Conservation (phyloP, 345 rosid genomes). For the Iberis pinnata region DNA sequence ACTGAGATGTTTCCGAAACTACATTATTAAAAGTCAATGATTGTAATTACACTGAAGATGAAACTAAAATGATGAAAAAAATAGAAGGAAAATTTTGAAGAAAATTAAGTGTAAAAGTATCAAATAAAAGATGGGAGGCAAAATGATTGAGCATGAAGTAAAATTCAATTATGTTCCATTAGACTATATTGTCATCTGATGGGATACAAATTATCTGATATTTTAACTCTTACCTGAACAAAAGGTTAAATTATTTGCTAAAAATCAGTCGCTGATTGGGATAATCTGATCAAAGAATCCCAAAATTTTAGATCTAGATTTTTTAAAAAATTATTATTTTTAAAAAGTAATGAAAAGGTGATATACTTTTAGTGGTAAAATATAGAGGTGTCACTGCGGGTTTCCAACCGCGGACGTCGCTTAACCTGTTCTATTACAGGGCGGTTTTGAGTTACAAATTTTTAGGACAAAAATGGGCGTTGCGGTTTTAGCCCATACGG, state of each 20-base stretch:
- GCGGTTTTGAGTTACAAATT: too few relatives aligned
- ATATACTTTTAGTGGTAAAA: conserved; percentile 15
- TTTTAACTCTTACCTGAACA: conserved; percentile 8
- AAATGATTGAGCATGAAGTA: conserved; percentile 36
- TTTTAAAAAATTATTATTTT: too few relatives aligned
- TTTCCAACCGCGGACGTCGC: too few relatives aligned
- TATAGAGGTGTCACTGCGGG: too few relatives aligned
- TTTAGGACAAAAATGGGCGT: too few relatives aligned
- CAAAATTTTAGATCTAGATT: conserved; percentile 7
- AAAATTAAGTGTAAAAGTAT: not conserved
- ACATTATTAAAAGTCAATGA: conserved; percentile 29
- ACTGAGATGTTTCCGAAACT: conserved; percentile 16
- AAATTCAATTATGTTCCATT: conserved; percentile 17
- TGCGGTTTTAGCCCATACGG: too few relatives aligned
- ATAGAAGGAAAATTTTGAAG: not conserved
- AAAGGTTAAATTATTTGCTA: conserved; percentile 10
- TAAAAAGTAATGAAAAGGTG: not conserved
- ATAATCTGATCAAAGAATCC: conserved; percentile 1
- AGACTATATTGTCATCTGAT: conserved; percentile 18
- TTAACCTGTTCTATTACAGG: too few relatives aligned
- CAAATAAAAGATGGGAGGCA: conserved; percentile 27
- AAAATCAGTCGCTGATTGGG: conserved; percentile 12
- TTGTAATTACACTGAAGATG: conserved; percentile 27
- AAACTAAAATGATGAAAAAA: conserved; percentile 3
- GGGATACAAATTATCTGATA: not conserved